Base-by-base conservation (phyloP, 306 rosid species). In the Geum urbanum region DNA sequence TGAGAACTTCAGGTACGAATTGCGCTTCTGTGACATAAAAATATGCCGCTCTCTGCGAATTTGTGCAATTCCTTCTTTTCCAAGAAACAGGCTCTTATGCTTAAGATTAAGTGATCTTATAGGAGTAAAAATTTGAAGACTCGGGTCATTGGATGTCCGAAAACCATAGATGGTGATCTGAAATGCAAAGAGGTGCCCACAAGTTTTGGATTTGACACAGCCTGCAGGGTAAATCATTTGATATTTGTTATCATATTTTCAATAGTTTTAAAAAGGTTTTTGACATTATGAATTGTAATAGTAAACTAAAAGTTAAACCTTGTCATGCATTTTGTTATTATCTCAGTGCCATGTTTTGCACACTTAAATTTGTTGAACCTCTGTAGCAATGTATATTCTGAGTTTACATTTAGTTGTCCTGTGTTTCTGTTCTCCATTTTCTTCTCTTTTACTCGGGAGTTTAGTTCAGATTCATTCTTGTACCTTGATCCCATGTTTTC, bases 171-270 rank as follows among this genome's bases (percentile, higher is more conserved):
- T 59, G 97, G 97, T 56, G 97, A 91, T 79, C 74, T 91, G 76
- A 91, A 91, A 81, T 72, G 87, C 86, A 91, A 91, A 81, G 97
- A 91, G 81, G 96, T 91, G 66, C 97, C 97, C 20, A 76, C 89
- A 64, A 91, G 97, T 84, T 91, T 91, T 47, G 97, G 97, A 66
- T 91, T 91, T 69, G 97, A 91, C 79, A 87, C 97, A 39, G 97
- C 97, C 53, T 91, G 94, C 96, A 87, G 81, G 97, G 97, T 91
- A 66, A 79, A n/a, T 75, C 41, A 4, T 41, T 7, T 0, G 52
- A 4, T 11, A 20, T 47, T 24, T 45, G 1, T 50, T 19, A 10
- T 43, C 40, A 64, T 44, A 10, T 64, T 63, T 19, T 12, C 70
- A 22, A 19, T 64, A 7, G 18, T 63, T 63, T 45, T 63, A 6